Percentiles rank a stretch among this genome's conserved stretches.
phyloP scores from a whole-genome alignment of 1,284 basidiomycete species.

The Coniferiporia sulphurascens region DNA sequence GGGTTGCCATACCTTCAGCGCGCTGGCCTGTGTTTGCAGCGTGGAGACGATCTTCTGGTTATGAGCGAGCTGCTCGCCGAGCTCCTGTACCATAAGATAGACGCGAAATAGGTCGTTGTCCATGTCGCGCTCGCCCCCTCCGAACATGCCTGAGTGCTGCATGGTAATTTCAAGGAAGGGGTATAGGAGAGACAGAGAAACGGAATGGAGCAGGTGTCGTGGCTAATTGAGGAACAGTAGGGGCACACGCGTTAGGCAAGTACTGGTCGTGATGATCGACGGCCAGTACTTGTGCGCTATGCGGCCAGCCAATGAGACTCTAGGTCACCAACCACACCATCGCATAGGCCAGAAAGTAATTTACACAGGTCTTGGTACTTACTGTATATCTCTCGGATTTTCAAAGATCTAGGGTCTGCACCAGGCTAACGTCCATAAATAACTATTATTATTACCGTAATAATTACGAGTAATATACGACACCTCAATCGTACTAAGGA shows the following conservation, averaged over 20 bases:
- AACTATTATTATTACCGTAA: too few species aligned
- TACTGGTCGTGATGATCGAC: background rate
- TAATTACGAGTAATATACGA: too few species aligned
- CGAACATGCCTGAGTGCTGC: constrained; percentile 2
- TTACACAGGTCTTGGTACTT: too few species aligned
- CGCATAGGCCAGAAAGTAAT: too few species aligned
- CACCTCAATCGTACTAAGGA: background rate
- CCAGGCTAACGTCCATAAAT: too few species aligned
- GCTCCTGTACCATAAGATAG: constrained; percentile 77
- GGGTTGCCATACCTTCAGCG: constrained; percentile 66
- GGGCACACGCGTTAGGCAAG: background rate
- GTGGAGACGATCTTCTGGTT: constrained; percentile 78
- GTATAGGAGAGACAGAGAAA: background rate
- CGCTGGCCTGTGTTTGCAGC: constrained; percentile 68
- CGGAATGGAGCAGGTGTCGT: background rate
- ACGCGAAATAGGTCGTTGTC: constrained; percentile 71
- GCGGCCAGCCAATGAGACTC: too few species aligned
- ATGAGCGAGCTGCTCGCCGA: constrained; percentile 80
- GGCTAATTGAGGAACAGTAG: background rate
- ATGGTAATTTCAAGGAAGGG: background rate
- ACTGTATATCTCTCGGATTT: too few species aligned
- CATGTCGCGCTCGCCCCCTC: constrained; percentile 34
- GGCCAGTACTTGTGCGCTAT: background rate
- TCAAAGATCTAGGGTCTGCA: too few species aligned
- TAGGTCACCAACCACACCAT: too few species aligned